Conservation (phyloP, 1,284 basidiomycete genomes). For the Cryptococcus sp. region DNA sequence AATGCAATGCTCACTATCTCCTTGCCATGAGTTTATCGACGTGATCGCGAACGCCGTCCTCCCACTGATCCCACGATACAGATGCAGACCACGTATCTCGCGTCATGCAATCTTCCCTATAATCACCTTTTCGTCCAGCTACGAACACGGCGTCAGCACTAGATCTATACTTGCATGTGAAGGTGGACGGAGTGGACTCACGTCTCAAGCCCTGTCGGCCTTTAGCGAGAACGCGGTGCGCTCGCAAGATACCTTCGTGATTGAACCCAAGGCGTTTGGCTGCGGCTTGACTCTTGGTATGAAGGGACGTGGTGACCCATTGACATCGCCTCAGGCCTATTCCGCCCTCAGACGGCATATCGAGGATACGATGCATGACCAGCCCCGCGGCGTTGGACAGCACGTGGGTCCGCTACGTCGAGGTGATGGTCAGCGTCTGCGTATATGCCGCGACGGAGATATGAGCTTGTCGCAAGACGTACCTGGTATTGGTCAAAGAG, state of each 20-base stretch:
- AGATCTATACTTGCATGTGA: background rate
- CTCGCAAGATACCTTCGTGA: slow-evolving; percentile 28
- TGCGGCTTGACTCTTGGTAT: slow-evolving; percentile 21
- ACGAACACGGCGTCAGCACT: slow-evolving; percentile 4
- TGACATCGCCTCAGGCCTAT: slow-evolving; percentile 34
- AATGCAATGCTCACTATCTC: slow-evolving; percentile 6
- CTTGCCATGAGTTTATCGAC: slow-evolving; percentile 33
- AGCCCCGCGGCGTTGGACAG: slow-evolving; percentile 31
- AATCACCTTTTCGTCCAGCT: slow-evolving; percentile 29
- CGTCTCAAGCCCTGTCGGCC: slow-evolving; percentile 22
- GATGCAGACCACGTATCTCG: slow-evolving; percentile 33
- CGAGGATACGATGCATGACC: slow-evolving; percentile 31
- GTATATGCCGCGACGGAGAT: background rate
- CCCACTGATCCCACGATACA: slow-evolving; percentile 36
- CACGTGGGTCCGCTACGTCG: slow-evolving; percentile 30
- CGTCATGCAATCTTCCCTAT: slow-evolving; percentile 21
- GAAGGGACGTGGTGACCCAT: slow-evolving; percentile 33
- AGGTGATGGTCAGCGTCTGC: background rate
- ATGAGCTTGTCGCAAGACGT: background rate
- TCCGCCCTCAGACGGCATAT: slow-evolving; percentile 29
- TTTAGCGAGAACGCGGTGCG: slow-evolving; percentile 23
- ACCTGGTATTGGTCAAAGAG: slow-evolving; percentile 33
- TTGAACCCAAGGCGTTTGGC: slow-evolving; percentile 28
- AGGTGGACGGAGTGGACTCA: slow-evolving; percentile 11
- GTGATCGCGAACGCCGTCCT: slow-evolving; percentile 26